A percentile compares a stretch with the other conserved stretches of the same genome.
These are phyloP conservation scores for Aspergillus ruber DNA, from an alignment of 2,329 filamentous ascomycete species.

Conservation along the genomic window DNA sequence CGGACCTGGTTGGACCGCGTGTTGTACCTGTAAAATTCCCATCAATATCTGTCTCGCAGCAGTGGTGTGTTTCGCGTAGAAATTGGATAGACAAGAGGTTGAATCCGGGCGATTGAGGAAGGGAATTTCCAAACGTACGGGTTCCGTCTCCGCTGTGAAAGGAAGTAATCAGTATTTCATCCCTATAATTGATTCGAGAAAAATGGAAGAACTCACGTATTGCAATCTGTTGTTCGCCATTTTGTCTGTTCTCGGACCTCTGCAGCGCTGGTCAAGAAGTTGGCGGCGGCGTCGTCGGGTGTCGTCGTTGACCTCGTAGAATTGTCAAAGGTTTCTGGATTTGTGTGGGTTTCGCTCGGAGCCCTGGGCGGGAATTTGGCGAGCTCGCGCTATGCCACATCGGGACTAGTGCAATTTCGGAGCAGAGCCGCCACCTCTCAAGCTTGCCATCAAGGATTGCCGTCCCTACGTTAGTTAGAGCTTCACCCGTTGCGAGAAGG, in stretches of 20 bases:
- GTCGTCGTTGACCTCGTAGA: conserved; percentile 37
- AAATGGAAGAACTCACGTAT: conserved; percentile 34
- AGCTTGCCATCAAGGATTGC: conserved; percentile 17
- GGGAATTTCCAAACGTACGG: conserved; percentile 54
- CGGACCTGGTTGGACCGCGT: conserved; percentile 95
- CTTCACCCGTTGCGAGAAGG: conserved; percentile 25
- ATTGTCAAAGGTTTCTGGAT: conserved; percentile 34
- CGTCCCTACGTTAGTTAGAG: neutral
- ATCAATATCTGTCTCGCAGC: conserved; percentile 23
- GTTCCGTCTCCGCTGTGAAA: conserved; percentile 64
- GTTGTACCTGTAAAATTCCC: conserved; percentile 69
- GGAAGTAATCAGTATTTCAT: conserved; percentile 21
- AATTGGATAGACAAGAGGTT: neutral
- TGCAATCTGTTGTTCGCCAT: conserved; percentile 49
- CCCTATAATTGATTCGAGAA: neutral
- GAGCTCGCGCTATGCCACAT: conserved; percentile 24
- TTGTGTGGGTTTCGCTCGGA: conserved; percentile 41
- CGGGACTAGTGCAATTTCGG: conserved; percentile 15
- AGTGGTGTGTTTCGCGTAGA: neutral
- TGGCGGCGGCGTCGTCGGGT: conserved; percentile 32
- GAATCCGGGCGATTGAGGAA: neutral
- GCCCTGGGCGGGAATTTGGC: conserved; percentile 35
- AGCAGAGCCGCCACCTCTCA: conserved; percentile 33
- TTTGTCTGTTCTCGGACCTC: conserved; percentile 42
- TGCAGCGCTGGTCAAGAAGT: conserved; percentile 36